phyloP scores from a whole-genome alignment of 768 basidiomycete genomes.

The Tricholoma furcatifolium region DNA sequence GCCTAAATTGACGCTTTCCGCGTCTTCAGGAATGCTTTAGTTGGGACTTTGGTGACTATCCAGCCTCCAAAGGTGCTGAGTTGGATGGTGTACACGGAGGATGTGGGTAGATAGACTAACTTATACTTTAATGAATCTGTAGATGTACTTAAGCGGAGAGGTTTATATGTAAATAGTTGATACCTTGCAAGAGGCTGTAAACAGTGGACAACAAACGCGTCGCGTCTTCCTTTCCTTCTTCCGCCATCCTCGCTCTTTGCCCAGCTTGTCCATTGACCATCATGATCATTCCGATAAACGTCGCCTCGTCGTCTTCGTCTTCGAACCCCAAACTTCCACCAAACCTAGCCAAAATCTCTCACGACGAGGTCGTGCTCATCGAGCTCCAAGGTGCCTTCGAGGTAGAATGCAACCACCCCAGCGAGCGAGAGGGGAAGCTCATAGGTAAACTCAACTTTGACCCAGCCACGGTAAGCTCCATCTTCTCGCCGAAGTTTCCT shows the following conservation, averaged over 20 bases:
- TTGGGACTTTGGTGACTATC: conserved; percentile 62
- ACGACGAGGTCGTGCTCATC: conserved; percentile 78
- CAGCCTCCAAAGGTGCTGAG: neutral
- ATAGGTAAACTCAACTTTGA: conserved; percentile 77
- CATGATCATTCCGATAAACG: conserved; percentile 71
- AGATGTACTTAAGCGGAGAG: too few relatives aligned
- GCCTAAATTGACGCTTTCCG: neutral
- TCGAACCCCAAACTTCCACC: conserved; percentile 54
- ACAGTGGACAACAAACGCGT: conserved; percentile 14
- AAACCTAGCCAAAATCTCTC: conserved; percentile 67
- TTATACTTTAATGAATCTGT: neutral
- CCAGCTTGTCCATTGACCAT: neutral
- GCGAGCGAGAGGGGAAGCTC: conserved; percentile 64
- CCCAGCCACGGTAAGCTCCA: conserved; percentile 45
- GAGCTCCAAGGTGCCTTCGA: conserved; percentile 87
- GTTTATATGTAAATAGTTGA: neutral
- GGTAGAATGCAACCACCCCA: conserved; percentile 51
- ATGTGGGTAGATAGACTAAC: conserved; percentile 5
- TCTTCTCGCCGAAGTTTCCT: neutral
- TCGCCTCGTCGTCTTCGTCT: conserved; percentile 32
- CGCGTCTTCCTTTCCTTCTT: conserved; percentile 8
- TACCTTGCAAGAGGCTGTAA: neutral
- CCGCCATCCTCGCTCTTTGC: neutral
- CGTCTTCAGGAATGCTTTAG: conserved; percentile 65
- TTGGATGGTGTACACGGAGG: neutral